phyloP scores from a whole-genome alignment of 2,329 filamentous ascomycete genomes.

The Diaporthe sp. region DNA sequence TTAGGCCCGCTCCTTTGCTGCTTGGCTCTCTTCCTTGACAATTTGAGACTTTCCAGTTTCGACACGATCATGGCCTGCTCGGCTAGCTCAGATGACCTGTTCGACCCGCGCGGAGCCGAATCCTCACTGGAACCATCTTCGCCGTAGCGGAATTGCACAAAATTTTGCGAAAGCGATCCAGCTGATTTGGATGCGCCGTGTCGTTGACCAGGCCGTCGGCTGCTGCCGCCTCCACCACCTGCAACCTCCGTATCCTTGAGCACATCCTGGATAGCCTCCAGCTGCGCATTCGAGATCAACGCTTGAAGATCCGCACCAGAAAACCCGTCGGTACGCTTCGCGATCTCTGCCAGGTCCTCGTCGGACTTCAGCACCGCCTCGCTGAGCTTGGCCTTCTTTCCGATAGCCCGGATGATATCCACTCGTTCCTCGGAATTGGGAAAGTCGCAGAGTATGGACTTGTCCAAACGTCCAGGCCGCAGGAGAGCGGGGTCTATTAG shows the following conservation, averaged over 20 bases:
- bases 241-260: constrained; percentile 70
- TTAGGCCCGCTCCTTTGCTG: constrained; percentile 54
- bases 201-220: constrained; percentile 46
- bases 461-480: constrained; percentile 91
- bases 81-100: constrained; percentile 69
- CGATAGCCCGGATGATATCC: constrained; percentile 90
- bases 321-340: constrained; percentile 85
- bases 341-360: constrained; percentile 77
- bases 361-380: constrained; percentile 71
- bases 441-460: constrained; percentile 92
- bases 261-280: constrained; percentile 96
- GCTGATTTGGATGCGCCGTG: constrained; percentile 31
- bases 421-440: constrained; percentile 83
- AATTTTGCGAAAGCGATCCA: constrained; percentile 60
- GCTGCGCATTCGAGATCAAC: constrained; percentile 93
- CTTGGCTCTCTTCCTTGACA: constrained; percentile 74
- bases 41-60: constrained; percentile 86
- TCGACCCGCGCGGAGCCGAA: constrained; percentile 57
- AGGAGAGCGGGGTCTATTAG: constrained; percentile 94
- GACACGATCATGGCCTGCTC: constrained; percentile 83
- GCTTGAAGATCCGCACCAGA: constrained; percentile 96
- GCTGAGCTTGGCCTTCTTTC: constrained; percentile 81
- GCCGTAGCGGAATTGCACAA: constrained; percentile 89
- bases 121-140: constrained; percentile 62
- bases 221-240: constrained; percentile 50